Evolutionary conservation across 495 filamentous ascomycete species (phyloP).

Genomic region (Neurospora tetraspora): DNA sequence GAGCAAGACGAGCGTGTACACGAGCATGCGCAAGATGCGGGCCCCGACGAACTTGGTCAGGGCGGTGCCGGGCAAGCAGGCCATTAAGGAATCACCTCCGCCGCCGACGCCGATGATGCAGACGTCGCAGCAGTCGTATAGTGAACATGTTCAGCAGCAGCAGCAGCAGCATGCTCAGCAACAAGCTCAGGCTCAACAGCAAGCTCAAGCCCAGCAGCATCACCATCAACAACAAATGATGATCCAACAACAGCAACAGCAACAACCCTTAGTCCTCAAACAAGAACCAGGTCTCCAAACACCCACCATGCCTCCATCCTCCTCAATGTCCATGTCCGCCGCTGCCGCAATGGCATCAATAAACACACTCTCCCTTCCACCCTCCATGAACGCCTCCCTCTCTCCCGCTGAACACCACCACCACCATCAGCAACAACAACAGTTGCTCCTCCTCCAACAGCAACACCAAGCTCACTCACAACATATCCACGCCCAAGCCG

Average conservation of each 20-base stretch:
- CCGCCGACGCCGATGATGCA: conserved; percentile 1
- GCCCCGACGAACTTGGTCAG: conserved; percentile 27
- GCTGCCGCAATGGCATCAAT: background rate
- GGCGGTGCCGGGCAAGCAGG: conserved; percentile 28
- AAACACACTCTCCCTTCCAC: background rate
- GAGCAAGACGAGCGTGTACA: conserved; percentile 30
- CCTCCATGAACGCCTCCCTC: background rate
- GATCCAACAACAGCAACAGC: background rate
- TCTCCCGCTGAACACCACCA: background rate
- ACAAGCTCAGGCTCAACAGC: conserved; percentile 2
- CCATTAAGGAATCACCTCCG: conserved; percentile 26
- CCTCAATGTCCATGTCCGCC: background rate
- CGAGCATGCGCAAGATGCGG: conserved; percentile 35
- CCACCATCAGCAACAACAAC: background rate
- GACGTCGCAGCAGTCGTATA: background rate
- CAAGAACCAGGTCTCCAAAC: background rate
- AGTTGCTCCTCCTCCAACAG: background rate
- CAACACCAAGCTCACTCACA: background rate
- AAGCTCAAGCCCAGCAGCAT: background rate
- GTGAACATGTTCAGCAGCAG: background rate
- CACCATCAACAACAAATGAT: conserved; percentile 10
- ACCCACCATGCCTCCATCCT: background rate
- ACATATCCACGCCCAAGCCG: background rate
- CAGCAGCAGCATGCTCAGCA: conserved; percentile 1
- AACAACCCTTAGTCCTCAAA: background rate